Conservation (phyloP, 352 stramenopile genomes). For the Pythium scleroteichum region DNA sequence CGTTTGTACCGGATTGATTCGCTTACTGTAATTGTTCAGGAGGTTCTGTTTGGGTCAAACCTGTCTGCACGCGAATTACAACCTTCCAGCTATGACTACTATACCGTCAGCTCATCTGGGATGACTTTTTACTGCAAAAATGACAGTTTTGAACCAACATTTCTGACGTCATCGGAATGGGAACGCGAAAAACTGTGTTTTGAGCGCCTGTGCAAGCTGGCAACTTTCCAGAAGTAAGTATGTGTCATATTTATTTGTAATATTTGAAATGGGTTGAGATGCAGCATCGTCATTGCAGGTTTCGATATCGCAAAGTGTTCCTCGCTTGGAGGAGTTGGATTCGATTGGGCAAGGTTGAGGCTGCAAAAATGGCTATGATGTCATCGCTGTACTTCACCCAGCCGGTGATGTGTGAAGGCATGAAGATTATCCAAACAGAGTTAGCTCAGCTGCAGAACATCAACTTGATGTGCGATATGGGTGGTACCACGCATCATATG, state of each 20-base stretch:
- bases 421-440: constrained; percentile 37
- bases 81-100: constrained; percentile 53
- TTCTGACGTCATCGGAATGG: constrained; percentile 48
- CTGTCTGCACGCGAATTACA: constrained; percentile 7
- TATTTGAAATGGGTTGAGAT: too few species aligned
- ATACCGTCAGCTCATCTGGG: constrained; percentile 57
- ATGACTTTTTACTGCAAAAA: constrained; percentile 67
- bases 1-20: not conserved
- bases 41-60: constrained; percentile 24
- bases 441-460: constrained; percentile 32
- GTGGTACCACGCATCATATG: constrained; percentile 35
- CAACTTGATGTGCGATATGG: constrained; percentile 52
- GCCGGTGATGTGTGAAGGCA: constrained; percentile 33
- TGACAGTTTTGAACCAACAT: constrained; percentile 43
- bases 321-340: constrained; percentile 59
- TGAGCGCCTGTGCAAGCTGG: constrained; percentile 30
- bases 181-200: constrained; percentile 58
- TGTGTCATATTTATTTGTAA: too few species aligned
- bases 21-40: constrained; percentile 3
- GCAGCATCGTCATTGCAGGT: constrained; percentile 31
- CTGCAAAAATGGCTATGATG: constrained; percentile 43
- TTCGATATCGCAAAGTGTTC: constrained; percentile 72
- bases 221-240: constrained; percentile 57
- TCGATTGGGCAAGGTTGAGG: constrained; percentile 39
- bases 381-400: constrained; percentile 55